Percentiles rank a stretch among this genome's conserved stretches.
Evolutionary conservation across 352 stramenopile species (phyloP).

Genomic region (Phytophthora pini): DNA sequence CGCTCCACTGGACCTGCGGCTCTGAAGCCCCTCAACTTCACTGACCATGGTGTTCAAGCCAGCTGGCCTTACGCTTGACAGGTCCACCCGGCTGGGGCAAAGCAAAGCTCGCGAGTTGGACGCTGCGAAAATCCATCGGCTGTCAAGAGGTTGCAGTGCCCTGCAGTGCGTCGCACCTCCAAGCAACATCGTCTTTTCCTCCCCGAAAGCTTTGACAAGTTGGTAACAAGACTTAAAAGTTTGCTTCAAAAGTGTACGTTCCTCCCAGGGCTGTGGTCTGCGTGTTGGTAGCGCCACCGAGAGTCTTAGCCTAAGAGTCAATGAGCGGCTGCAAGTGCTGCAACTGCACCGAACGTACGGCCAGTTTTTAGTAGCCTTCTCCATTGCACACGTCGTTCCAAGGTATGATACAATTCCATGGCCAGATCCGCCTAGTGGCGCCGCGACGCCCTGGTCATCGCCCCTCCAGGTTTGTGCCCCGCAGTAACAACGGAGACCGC

Average conservation of each 20-base stretch:
- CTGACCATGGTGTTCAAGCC: slow-evolving; percentile 15
- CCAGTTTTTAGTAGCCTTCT: background rate
- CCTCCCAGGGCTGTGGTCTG: slow-evolving; percentile 11
- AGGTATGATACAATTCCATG: slow-evolving; percentile 1
- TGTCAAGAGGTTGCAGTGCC: slow-evolving; percentile 8
- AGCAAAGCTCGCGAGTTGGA: slow-evolving; percentile 8
- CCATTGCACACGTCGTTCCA: slow-evolving; percentile 19
- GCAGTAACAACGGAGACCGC: slow-evolving; percentile 19
- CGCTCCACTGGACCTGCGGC: slow-evolving; percentile 50
- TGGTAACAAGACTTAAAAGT: slow-evolving; percentile 17
- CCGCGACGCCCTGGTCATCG: slow-evolving; percentile 1
- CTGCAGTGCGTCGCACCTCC: background rate
- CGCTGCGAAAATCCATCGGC: slow-evolving; percentile 37
- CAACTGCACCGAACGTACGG: slow-evolving; percentile 3
- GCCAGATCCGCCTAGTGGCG: slow-evolving; percentile 1
- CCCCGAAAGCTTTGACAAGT: slow-evolving; percentile 6
- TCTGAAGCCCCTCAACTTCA: slow-evolving; percentile 18
- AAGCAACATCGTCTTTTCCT: slow-evolving; percentile 4
- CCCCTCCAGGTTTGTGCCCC: slow-evolving; percentile 1
- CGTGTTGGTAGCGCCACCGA: background rate
- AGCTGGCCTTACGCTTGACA: slow-evolving; percentile 15
- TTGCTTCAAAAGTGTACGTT: slow-evolving; percentile 19
- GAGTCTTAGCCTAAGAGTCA: background rate
- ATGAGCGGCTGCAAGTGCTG: background rate
- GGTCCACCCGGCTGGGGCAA: slow-evolving; percentile 3